Evolutionary conservation across 352 stramenopile species (phyloP).

Genomic region (Saprolegnia diclina): DNA sequence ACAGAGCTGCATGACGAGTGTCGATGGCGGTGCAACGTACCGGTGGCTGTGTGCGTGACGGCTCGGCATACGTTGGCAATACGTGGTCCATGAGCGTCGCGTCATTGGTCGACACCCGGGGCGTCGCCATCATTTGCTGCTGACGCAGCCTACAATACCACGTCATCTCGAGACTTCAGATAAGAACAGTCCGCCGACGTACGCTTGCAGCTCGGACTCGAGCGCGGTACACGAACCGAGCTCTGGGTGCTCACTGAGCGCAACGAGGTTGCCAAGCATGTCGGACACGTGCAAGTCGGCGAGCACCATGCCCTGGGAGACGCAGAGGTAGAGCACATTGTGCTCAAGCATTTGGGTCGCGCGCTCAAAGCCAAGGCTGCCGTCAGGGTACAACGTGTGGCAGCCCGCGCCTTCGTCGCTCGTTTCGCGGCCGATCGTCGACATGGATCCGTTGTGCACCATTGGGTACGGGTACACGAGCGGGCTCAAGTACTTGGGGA

Average conservation of each 20-base stretch:
- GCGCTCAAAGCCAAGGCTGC: slow-evolving; percentile 66
- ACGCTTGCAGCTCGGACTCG: background rate
- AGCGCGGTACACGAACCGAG: slow-evolving; percentile 4
- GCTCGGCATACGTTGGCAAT: slow-evolving; percentile 14
- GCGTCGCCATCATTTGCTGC: background rate
- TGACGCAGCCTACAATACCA: background rate
- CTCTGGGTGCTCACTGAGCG: slow-evolving; percentile 28
- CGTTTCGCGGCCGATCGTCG: slow-evolving; percentile 59
- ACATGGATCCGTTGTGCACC: slow-evolving; percentile 82
- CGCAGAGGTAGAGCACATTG: slow-evolving; percentile 59
- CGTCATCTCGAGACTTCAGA: background rate
- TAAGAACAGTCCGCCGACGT: background rate
- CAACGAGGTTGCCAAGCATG: slow-evolving; percentile 61
- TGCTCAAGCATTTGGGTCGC: slow-evolving; percentile 70
- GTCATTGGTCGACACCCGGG: background rate
- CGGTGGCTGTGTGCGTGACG: background rate
- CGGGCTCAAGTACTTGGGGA: slow-evolving; percentile 57
- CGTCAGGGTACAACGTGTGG: slow-evolving; percentile 79
- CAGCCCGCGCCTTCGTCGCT: slow-evolving; percentile 68
- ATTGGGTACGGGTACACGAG: slow-evolving; percentile 76
- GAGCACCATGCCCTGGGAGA: slow-evolving; percentile 41
- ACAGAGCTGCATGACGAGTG: background rate
- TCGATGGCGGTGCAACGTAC: background rate
- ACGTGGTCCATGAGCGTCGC: slow-evolving; percentile 15
- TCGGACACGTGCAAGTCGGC: slow-evolving; percentile 45